Base-by-base conservation (phyloP, 768 basidiomycete genomes). In the Tephrocybe sp. region DNA sequence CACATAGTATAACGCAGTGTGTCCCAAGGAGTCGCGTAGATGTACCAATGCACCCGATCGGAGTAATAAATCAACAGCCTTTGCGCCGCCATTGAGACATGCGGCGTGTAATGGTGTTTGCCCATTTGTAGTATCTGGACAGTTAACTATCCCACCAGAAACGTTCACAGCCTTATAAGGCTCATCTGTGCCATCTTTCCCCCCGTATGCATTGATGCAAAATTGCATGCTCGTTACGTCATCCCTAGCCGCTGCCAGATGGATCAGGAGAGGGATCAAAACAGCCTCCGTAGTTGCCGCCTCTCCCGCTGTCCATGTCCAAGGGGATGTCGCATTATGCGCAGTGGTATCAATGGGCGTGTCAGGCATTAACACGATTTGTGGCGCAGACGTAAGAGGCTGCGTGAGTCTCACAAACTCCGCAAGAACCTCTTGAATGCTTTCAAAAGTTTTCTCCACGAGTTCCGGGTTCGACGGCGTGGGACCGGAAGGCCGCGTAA, bases 1-100 rank as follows among this genome's bases (percentile, higher is more conserved):
- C 55, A 89, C 89, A 67, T 92, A 88, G 67, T 93, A 93, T 14
- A 93, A 71, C 3, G 90, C 79, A 12, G 92, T 93, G 60, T 93
- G 91, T 2, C 90, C 93, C 39, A 93, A 73, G 1, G 68, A 63
- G 64, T 95, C 93, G 49, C 93, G 77, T 8, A 88, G 71, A 65
- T 95, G 92, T 18, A 94, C 92, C 12, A 91, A 71, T 1, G 91
- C 90, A 4, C 92, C 92, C 0, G 82, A 81, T 53, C 80, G 73
- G 17, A 94, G 75, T 32, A 94, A 69, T 26, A 79, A 61, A 32
- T 69, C 63, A 8, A 75, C 75, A 39, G 72, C 70, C 20, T 66
- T 68, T 7, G 59, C 53, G 54, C 79, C 77, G 1, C 90, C 89
- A 47, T 85, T 83, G 28, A 93, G 64, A 24, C 88, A 83, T 1